Conservation (phyloP, 768 basidiomycete species). For the Leucogyrophana mollusca region DNA sequence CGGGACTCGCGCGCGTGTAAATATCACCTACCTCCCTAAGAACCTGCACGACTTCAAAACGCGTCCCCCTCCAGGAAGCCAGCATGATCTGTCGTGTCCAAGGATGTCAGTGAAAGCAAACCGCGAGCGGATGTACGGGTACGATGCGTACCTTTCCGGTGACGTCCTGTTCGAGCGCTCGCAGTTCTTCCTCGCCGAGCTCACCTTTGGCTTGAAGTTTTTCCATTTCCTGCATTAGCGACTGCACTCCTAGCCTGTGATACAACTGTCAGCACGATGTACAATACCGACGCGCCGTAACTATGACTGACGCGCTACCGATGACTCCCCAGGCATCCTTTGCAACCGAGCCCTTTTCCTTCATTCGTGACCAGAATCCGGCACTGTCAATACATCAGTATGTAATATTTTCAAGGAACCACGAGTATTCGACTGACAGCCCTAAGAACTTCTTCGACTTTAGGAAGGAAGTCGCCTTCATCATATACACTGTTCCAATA, state of each 20-base stretch:
- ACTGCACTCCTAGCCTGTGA: constrained; percentile 24
- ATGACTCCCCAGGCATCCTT: constrained; percentile 98
- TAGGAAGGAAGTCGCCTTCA: constrained; percentile 88
- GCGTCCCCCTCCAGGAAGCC: constrained; percentile 96
- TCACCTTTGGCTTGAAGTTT: constrained; percentile 88
- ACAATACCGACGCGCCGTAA: constrained; percentile 2
- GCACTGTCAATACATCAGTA: constrained; percentile 43
- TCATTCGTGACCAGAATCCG: constrained; percentile 90
- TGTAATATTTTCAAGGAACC: background rate
- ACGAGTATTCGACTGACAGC: constrained; percentile 53
- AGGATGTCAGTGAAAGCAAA: background rate
- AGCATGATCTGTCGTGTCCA: constrained; percentile 68
- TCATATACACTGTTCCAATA: constrained; percentile 89
- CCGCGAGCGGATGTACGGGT: background rate
- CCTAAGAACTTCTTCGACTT: constrained; percentile 92
- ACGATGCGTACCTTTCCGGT: constrained; percentile 70
- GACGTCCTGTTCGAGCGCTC: constrained; percentile 87
- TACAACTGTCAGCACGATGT: constrained; percentile 28
- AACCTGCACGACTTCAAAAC: constrained; percentile 92
- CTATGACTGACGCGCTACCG: constrained; percentile 79
- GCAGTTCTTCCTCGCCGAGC: constrained; percentile 78
- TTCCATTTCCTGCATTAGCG: constrained; percentile 74
- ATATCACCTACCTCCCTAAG: constrained; percentile 57
- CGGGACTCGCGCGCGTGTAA: too few relatives aligned
- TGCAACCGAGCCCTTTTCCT: constrained; percentile 89